Evolutionary conservation across 257 asterid species (phyloP), one percentile per base, ranked within the genome.

Genomic region (Solanum ossicruentum): DNA sequence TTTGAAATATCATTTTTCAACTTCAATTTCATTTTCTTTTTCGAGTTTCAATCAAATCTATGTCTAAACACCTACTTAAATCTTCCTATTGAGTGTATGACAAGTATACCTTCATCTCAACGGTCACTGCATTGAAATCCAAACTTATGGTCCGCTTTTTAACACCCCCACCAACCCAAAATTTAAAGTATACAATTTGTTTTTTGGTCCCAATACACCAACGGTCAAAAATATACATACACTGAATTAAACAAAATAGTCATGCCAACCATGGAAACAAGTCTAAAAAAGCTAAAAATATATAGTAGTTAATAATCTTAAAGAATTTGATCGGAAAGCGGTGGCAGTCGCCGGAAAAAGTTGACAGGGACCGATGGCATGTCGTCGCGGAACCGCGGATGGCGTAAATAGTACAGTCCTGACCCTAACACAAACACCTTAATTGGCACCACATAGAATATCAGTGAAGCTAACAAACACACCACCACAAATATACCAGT

Each of bases 341-440:
- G 92, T 32, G 99, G 98, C 28, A 94, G 93, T 82, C 98, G 89
- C 4, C 96, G 91, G 92, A 94, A 95, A 69, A 95, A 94, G 93
- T 93, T 95, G 87, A 92, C 67, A 2, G 95, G 93, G 58, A 90
- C 87, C 0, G 98, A 93, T 10, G 99, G 99, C 99, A 95, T 95
- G 89, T 95, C 96, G 5, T 83, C 93, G 1, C 98, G 93, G 84
- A 95, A 95, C 91, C 97, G 89, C 2, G 98, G 99, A 84, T 95
- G 99, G 47, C 98, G 95, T 32, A 95, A 89, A 89, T 94, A 94
- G 89, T 92, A 93, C 72, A 95, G 88, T 3, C 98, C 98, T 2
- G 87, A 85, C 2, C 89, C 98, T 49, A 95, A 47, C 79, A 91
- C 85, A 45, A 94, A 86, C 0, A 89, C 97, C 93, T 94, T 94